phyloP scores from a whole-genome alignment of 305 asterid genomes.

The Striga hermonthica region DNA sequence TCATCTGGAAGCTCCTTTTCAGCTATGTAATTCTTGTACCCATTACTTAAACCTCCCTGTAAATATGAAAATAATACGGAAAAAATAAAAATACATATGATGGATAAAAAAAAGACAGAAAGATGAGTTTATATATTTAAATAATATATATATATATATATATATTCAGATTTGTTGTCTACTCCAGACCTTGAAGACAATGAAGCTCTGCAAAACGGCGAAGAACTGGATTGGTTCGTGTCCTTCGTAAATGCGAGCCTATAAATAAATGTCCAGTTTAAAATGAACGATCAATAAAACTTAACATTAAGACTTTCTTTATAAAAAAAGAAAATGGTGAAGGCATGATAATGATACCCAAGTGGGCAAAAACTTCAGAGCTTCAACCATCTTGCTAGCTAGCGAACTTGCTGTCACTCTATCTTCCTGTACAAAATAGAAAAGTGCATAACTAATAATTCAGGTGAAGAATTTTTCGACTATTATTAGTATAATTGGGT shows the following conservation, averaged over 20 bases:
- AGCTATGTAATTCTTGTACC: constrained; percentile 69
- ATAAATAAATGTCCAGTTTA: constrained; percentile 35
- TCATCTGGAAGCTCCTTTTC: constrained; percentile 73
- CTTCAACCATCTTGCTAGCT: constrained; percentile 87
- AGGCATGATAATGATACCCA: constrained; percentile 51
- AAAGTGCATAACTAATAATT: constrained; percentile 31
- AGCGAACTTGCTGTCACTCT: constrained; percentile 66
- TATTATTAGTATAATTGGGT: neutral
- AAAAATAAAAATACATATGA: constrained; percentile 13
- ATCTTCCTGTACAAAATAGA: constrained; percentile 55
- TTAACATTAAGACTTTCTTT: constrained; percentile 18
- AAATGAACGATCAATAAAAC: constrained; percentile 26
- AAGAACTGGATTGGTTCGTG: constrained; percentile 84
- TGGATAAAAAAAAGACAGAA: neutral
- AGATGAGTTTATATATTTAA: neutral
- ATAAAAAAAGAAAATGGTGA: constrained; percentile 13
- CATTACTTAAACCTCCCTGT: constrained; percentile 95
- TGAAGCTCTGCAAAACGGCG: constrained; percentile 89
- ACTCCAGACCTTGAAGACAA: constrained; percentile 72
- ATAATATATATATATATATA: constrained; percentile 6
- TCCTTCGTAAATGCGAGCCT: constrained; percentile 88
- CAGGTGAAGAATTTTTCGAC: neutral
- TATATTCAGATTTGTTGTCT: constrained; percentile 15
- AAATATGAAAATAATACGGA: constrained; percentile 31
- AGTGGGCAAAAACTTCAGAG: constrained; percentile 73